Conservation (phyloP, 169 alveolate species). For the Cryptosporidium tyzzeri region DNA sequence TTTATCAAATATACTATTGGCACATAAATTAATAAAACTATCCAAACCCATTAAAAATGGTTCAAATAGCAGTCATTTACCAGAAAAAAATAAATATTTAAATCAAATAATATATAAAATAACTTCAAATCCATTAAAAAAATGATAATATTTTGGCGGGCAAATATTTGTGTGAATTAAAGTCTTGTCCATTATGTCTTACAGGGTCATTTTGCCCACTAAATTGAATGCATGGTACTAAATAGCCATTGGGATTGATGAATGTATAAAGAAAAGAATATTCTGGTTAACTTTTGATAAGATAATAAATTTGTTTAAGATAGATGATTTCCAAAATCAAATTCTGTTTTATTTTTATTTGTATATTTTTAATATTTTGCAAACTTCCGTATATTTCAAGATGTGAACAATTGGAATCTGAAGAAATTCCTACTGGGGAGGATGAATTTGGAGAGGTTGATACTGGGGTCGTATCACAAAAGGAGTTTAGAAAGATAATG, state of each 20-base stretch:
- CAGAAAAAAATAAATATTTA: too few relatives aligned
- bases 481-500: constrained; percentile 42
- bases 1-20: neutral
- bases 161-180: constrained; percentile 50
- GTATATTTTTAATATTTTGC: neutral
- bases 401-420: constrained; percentile 25
- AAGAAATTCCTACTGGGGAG: constrained; percentile 9
- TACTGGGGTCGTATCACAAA: neutral
- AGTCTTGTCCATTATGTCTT: constrained; percentile 67
- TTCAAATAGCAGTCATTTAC: neutral
- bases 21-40: neutral
- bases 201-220: constrained; percentile 56
- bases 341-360: constrained; percentile 4
- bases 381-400: constrained; percentile 6
- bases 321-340: constrained; percentile 13
- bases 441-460: constrained; percentile 35
- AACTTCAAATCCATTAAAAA: neutral
- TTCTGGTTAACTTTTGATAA: neutral
- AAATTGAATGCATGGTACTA: constrained; percentile 26
- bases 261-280: constrained; percentile 1
- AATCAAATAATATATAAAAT: too few relatives aligned
- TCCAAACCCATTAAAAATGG: neutral
- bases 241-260: constrained; percentile 3
- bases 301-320: neutral
- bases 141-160: constrained; percentile 26